These are phyloP conservation scores for Euphorbia tirucalli DNA, from an alignment of 345 rosid genomes.

Conservation along the genomic window DNA sequence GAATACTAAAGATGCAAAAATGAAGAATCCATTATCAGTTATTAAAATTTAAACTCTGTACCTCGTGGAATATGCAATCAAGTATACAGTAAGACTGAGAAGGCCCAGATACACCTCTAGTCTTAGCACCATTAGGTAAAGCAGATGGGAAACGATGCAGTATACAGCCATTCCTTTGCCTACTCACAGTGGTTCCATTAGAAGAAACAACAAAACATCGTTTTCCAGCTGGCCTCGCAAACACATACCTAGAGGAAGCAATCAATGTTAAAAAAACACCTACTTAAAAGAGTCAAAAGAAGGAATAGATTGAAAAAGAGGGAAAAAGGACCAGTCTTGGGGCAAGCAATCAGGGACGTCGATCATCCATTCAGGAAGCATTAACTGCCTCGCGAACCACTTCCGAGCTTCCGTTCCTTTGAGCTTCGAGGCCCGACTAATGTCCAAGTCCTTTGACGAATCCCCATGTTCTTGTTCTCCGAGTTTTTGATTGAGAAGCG, in stretches of 20 bases:
- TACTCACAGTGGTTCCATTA: slow-evolving; percentile 74
- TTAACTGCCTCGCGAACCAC: slow-evolving; percentile 84
- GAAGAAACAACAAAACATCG: slow-evolving; percentile 86
- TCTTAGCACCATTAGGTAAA: slow-evolving; percentile 74
- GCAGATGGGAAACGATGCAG: slow-evolving; percentile 85
- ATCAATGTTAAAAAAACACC: not conserved
- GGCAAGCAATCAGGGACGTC: slow-evolving; percentile 73
- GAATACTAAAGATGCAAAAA: slow-evolving; percentile 1
- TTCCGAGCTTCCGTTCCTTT: slow-evolving; percentile 74
- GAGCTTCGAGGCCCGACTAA: slow-evolving; percentile 65
- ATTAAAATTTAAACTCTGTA: slow-evolving; percentile 15
- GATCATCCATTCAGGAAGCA: slow-evolving; percentile 98
- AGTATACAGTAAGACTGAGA: slow-evolving; percentile 75
- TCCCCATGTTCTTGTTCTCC: slow-evolving; percentile 32
- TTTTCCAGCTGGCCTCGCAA: slow-evolving; percentile 85
- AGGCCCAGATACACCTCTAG: slow-evolving; percentile 59
- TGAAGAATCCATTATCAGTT: not conserved
- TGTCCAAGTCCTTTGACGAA: slow-evolving; percentile 45
- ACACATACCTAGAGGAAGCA: slow-evolving; percentile 32
- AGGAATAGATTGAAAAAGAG: not conserved
- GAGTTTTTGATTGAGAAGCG: slow-evolving; percentile 10
- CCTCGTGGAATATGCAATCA: slow-evolving; percentile 97
- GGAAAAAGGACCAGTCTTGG: slow-evolving; percentile 57
- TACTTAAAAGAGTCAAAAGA: not conserved
- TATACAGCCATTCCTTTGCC: slow-evolving; percentile 66